Base-by-base conservation (phyloP, 2,329 filamentous ascomycete species). In the Nemania sp. region DNA sequence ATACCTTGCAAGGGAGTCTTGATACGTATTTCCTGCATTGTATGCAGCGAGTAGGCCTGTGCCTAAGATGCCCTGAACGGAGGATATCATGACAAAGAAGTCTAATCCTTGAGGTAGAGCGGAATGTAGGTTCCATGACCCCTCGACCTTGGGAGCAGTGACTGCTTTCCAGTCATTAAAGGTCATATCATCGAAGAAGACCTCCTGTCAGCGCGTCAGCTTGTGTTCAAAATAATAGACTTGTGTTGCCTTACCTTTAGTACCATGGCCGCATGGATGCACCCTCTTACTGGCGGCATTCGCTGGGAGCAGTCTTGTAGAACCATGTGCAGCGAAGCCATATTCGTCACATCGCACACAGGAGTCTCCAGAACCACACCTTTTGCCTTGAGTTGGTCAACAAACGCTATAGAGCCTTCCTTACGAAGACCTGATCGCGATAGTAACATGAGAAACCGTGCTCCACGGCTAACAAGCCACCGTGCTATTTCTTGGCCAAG, bases 41-140 rank as follows among this genome's bases (percentile, higher is more conserved):
- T 84, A 83, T 22, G 76, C 79, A 1, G 76, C 75, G 58, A 81
- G 73, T 29, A 74, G 74, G 13, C 73, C 65, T 49, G 75, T 74
- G 8, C 79, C 77, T 43, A 80, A 60, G 1, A 80, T 74, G 1
- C 78, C 77, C 20, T 76, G 74, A 13, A 79, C 71, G 0, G 81
- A 84, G 0, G 81, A 82, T 5, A 83, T 72, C 27, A 80, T 69
- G 38, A 84, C 70, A 72, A 84, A 83, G 70, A 84, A 84, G 60
- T 83, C 82, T 8, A 84, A 73, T 3, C 73, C 73, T 1, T 35
- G 43, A 0, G 75, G 75, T 1, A 79, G 71, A 5, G 70, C 63
- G 1, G 20, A 8, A 55, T 81, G 78, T 5, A 77, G 73, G 56
- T 76, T 79, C 75, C 74, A 79, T 0, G 78, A 74, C 0, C 79